Percentiles rank a stretch among this genome's conserved stretches.
These are phyloP conservation scores for Aspergillus brunneoviolaceus DNA, from an alignment of 2,329 filamentous ascomycete genomes.

Conservation along the genomic window DNA sequence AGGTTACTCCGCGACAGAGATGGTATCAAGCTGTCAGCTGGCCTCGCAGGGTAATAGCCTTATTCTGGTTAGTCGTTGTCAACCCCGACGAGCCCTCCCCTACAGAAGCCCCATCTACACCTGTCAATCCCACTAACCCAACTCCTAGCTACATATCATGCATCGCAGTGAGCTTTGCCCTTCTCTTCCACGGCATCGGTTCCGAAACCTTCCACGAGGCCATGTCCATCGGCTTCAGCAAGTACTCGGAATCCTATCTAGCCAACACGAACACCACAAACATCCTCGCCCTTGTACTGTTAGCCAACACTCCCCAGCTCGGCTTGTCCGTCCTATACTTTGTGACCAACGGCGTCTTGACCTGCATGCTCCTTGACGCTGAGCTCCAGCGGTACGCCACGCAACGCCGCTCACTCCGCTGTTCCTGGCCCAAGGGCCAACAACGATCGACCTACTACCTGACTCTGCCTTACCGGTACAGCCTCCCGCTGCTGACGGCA, in stretches of 20 bases:
- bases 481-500: constrained; percentile 31
- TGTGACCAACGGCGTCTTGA: constrained; percentile 39
- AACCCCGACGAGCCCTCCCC: no score
- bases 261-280: neutral
- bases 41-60: no score
- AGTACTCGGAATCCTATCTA: neutral
- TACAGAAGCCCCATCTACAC: no score
- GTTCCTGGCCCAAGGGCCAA: constrained; percentile 41
- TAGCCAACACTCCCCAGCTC: constrained; percentile 36
- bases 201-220: no score
- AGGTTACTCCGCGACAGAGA: no score
- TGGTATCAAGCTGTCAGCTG: no score
- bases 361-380: constrained; percentile 46
- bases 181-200: no score
- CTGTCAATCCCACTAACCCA: neutral
- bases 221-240: no score
- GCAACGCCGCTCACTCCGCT: constrained; percentile 43
- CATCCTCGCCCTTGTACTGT: constrained; percentile 4
- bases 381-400: constrained; percentile 50
- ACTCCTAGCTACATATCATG: no score
- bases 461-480: constrained; percentile 39
- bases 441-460: constrained; percentile 50
- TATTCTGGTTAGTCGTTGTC: no score
- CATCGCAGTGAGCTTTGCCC: no score
- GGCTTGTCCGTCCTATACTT: constrained; percentile 37